These are phyloP conservation scores for Solanum tacnaense DNA, from an alignment of 257 asterid species.

Conservation along the genomic window DNA sequence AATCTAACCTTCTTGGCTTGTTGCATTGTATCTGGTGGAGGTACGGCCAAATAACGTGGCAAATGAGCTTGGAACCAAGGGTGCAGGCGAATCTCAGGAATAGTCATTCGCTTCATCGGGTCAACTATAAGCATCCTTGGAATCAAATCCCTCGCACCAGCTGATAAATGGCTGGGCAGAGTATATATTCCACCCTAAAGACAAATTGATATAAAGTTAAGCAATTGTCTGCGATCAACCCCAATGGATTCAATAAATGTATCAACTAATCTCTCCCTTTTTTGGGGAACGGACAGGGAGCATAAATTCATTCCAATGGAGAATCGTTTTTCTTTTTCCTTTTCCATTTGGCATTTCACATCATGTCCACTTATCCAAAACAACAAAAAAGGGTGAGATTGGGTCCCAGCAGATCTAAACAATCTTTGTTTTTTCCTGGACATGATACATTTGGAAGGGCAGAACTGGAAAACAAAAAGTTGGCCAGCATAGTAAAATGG, in stretches of 20 bases:
- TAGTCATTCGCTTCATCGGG: slow-evolving; percentile 86
- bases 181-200: slow-evolving; percentile 84
- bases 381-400: not conserved
- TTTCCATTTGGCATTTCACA: not conserved
- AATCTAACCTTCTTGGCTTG: slow-evolving; percentile 80
- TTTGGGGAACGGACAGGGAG: not conserved
- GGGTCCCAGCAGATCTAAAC: not conserved
- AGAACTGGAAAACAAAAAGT: not conserved
- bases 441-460: not conserved
- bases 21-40: slow-evolving; percentile 78
- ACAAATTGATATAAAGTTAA: slow-evolving; percentile 8
- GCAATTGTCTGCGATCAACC: not conserved
- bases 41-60: slow-evolving; percentile 86
- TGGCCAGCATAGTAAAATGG: not conserved
- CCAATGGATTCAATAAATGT: not conserved
- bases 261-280: not conserved
- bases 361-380: not conserved
- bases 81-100: slow-evolving; percentile 83
- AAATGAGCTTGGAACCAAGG: slow-evolving; percentile 89
- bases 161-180: slow-evolving; percentile 89
- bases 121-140: slow-evolving; percentile 92
- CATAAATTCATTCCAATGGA: not conserved
- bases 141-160: slow-evolving; percentile 81
- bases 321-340: not conserved
- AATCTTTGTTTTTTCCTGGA: not conserved